Base-by-base conservation (phyloP, 192 early-diverging fungal genomes). In the Hyaloraphidium curvatum region DNA sequence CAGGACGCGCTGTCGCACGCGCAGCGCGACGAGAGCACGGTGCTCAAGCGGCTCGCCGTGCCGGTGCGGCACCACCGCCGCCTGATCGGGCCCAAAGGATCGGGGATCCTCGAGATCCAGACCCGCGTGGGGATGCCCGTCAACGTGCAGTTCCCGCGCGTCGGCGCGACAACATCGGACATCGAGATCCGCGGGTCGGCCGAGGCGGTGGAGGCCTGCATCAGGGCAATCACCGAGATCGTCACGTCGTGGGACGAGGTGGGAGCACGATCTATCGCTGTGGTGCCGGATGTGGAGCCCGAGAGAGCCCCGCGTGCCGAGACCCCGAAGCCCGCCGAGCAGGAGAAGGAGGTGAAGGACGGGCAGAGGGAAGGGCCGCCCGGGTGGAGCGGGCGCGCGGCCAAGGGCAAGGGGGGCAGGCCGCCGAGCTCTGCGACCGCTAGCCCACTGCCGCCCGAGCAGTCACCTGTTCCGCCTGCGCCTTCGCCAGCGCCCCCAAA, bases 381-480 rank as follows among this genome's bases (percentile, higher is more conserved):
- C 43, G 43, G 43, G 19, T 48, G 25, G 7, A 48, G 43, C 43
- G 43, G 43, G 9, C 43, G 43, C 43, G 43, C 43, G 19, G 43
- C 14, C 4, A 48, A 48, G 43, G 5, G 7, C 43, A 48, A 48
- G 43, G 19, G 35, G 35, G 35, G 35, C 11, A 37, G 35, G 11
- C 11, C 43, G 7, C 7, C 43, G 7, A 25, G 4, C 9, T 25
- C 43, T 19, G 43, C 25, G 7, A 48, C 14, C 19, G 43, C 17
- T 19, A 19, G 14, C 4, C 7, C 17, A 22, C 4, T 4, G 7
- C 17, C 7, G 7, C 25, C 5, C 25, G 19, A 9, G 43, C 17
- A 21, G 43, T 5, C 43, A 19, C 7, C 25, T 5, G 11, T 25
- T 5, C 17, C 14, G 14, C 7, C 43, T 5, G 43, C 17, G 19